Evolutionary conservation across 2,329 filamentous ascomycete genomes (phyloP).

Genomic region (Cercospora zeina): DNA sequence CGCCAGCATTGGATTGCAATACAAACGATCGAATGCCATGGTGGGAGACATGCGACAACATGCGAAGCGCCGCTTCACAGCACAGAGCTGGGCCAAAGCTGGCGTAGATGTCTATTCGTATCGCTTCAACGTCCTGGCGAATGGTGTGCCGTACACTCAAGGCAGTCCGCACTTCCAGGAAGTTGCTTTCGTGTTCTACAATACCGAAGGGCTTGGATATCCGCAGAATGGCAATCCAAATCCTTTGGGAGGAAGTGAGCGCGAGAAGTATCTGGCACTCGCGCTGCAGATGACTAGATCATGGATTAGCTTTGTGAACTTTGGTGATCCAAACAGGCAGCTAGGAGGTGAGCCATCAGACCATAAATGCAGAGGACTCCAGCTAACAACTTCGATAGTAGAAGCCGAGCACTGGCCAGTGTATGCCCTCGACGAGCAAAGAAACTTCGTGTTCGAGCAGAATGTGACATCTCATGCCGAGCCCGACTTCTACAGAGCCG

Average conservation of each 20-base stretch:
- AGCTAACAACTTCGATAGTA: conserved; percentile 23
- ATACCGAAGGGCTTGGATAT: conserved; percentile 46
- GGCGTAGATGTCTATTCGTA: conserved; percentile 42
- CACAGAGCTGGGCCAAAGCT: conserved; percentile 30
- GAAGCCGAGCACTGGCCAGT: conserved; percentile 45
- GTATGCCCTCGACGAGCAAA: conserved; percentile 46
- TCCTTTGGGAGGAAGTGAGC: conserved; percentile 28
- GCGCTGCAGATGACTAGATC: conserved; percentile 53
- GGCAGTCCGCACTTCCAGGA: conserved; percentile 51
- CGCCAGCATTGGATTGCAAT: conserved; percentile 28
- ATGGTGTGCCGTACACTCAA: background rate
- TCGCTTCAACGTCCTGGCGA: conserved; percentile 48
- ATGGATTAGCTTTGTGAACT: conserved; percentile 55
- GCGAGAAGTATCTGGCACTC: conserved; percentile 45
- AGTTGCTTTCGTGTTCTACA: conserved; percentile 58
- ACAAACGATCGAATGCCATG: conserved; percentile 29
- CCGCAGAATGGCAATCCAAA: conserved; percentile 30
- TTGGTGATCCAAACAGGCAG: conserved; percentile 45
- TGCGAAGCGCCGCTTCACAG: conserved; percentile 27
- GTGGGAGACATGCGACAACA: conserved; percentile 28
- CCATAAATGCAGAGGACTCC: background rate
- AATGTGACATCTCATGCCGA: conserved; percentile 45
- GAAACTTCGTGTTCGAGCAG: conserved; percentile 55
- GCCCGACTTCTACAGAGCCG: conserved; percentile 49
- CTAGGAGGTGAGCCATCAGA: conserved; percentile 28